phyloP scores from a whole-genome alignment of 192 early-diverging fungal species.

The Pilobolus umbonatus region DNA sequence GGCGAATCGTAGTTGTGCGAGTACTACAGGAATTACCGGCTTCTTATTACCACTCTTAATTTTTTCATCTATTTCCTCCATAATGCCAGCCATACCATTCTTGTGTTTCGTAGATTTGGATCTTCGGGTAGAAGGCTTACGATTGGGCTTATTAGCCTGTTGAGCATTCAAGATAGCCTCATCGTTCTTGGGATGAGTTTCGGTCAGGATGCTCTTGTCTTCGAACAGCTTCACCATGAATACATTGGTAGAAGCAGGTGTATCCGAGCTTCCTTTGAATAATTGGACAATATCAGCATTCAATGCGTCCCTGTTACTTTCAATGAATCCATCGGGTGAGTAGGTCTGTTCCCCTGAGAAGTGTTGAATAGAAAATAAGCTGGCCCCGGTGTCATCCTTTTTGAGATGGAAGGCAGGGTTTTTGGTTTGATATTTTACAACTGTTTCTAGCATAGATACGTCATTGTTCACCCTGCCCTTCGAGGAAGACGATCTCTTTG shows the following conservation, averaged over 20 bases:
- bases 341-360: conserved; percentile 67
- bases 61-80: conserved; percentile 12
- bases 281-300: conserved; percentile 80
- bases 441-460: conserved; percentile 49
- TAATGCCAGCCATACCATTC: conserved; percentile 2
- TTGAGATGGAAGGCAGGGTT: conserved; percentile 36
- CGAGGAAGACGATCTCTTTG: conserved; percentile 30
- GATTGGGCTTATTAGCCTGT: conserved; percentile 64
- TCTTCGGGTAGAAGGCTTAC: conserved; percentile 54
- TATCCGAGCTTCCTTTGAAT: conserved; percentile 59
- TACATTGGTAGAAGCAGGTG: conserved; percentile 54
- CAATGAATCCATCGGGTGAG: conserved; percentile 59
- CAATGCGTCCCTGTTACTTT: conserved; percentile 71
- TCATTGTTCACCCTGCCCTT: conserved; percentile 43
- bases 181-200: conserved; percentile 73
- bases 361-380: conserved; percentile 77
- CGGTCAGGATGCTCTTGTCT: conserved; percentile 62
- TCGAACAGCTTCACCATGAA: conserved; percentile 75
- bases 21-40: conserved; percentile 25
- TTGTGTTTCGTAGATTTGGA: conserved; percentile 36
- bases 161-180: conserved; percentile 74
- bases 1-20: conserved; percentile 65
- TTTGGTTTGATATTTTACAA: conserved; percentile 48
- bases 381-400: conserved; percentile 28
- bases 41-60: conserved; percentile 6